Evolutionary conservation across 1,139 yeast species (phyloP).

Genomic region (Candida sanyaensis): DNA sequence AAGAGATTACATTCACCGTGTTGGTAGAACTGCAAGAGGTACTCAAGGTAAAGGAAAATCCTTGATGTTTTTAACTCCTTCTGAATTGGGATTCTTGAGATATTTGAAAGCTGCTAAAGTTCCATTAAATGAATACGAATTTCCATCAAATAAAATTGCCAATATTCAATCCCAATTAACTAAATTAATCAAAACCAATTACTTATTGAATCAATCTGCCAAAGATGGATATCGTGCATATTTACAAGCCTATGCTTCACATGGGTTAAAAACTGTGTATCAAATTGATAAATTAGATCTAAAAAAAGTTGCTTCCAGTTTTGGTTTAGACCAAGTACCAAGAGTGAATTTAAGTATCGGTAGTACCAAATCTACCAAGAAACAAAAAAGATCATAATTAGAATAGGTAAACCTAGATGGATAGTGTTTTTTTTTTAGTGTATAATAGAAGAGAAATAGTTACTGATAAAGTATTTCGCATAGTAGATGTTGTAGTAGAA

Average conservation of each 20-base stretch:
- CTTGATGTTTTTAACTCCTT: conserved; percentile 91
- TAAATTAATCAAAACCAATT: conserved; percentile 87
- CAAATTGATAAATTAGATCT: conserved; percentile 93
- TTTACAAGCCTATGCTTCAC: conserved; percentile 95
- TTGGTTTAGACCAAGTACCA: conserved; percentile 95
- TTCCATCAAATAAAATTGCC: conserved; percentile 90
- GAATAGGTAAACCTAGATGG: not conserved
- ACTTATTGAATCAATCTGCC: conserved; percentile 93
- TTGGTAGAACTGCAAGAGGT: conserved; percentile 98
- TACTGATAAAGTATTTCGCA: no score
- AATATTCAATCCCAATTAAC: conserved; percentile 93
- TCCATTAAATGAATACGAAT: conserved; percentile 94
- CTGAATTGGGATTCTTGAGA: conserved; percentile 90
- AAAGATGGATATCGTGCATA: conserved; percentile 97
- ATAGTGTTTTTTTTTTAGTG: no score
- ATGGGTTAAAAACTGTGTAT: conserved; percentile 91
- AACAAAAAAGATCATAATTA: conserved; percentile 39
- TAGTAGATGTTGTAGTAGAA: no score
- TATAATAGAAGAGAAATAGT: not conserved
- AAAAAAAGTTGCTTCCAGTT: conserved; percentile 91
- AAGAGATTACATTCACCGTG: conserved; percentile 96
- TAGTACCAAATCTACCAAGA: conserved; percentile 68
- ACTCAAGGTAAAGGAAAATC: conserved; percentile 89
- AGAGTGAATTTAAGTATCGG: conserved; percentile 96
- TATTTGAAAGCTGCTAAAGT: conserved; percentile 96